Evolutionary conservation across 2,329 filamentous ascomycete genomes (phyloP).

Genomic region (Aspergillus tanneri): DNA sequence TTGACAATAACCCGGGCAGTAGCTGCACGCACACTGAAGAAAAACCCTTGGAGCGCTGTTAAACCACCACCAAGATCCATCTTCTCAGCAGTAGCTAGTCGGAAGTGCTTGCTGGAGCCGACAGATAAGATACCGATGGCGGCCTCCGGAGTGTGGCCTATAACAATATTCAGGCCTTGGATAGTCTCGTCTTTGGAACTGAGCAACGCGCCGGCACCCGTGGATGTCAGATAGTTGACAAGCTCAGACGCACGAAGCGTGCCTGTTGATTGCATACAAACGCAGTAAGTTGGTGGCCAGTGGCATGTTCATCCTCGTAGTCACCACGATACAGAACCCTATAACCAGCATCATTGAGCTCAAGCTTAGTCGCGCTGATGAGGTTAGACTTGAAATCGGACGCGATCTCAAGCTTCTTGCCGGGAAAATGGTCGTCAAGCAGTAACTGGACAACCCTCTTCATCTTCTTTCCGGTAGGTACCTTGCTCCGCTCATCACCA

Average conservation of each 20-base stretch:
- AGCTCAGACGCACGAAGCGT: slow-evolving; percentile 43
- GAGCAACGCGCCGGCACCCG: slow-evolving; percentile 38
- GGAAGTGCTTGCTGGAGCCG: slow-evolving; percentile 57
- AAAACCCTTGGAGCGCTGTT: slow-evolving; percentile 61
- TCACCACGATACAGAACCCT: too few species aligned
- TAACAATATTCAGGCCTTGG: slow-evolving; percentile 59
- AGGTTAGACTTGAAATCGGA: too few species aligned
- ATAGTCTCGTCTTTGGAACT: slow-evolving; percentile 51
- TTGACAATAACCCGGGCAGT: slow-evolving; percentile 61
- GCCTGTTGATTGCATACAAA: slow-evolving; percentile 37
- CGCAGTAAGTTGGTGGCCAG: slow-evolving; percentile 37
- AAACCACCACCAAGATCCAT: slow-evolving; percentile 52
- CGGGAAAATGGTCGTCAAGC: too few species aligned
- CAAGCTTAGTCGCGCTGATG: too few species aligned
- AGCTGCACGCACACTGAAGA: slow-evolving; percentile 59
- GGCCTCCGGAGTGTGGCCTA: slow-evolving; percentile 50
- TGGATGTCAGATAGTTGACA: slow-evolving; percentile 45
- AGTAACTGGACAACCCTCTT: too few species aligned
- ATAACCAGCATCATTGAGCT: too few species aligned
- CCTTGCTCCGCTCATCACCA: too few species aligned
- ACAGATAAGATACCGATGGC: slow-evolving; percentile 44
- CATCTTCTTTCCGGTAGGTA: too few species aligned
- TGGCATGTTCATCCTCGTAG: slow-evolving; percentile 32
- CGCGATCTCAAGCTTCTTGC: too few species aligned
- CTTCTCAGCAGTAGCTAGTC: slow-evolving; percentile 37